Evolutionary conservation across 2,329 filamentous ascomycete species (phyloP), one percentile per base, ranked within the genome.

Genomic region (Clarireedia homoeocarpa): DNA sequence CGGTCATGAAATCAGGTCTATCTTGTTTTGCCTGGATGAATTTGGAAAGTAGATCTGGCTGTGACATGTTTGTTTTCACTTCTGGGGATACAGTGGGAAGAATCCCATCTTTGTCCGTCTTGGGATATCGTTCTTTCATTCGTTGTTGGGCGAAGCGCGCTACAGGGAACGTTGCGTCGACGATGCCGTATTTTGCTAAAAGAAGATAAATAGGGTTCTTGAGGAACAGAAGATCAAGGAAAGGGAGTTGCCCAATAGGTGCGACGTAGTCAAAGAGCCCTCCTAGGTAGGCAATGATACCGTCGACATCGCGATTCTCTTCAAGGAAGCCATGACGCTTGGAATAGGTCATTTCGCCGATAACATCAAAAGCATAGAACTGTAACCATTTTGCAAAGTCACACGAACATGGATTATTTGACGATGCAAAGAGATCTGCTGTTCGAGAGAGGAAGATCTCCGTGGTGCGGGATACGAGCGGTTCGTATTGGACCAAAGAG

Each of bases 361-460:
- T 90, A 14, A 91, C 87, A 66, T 91, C 88, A 65, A 91, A 91
- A 0, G 88, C 88, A 63, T 88, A 91, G 67, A 84, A 91, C 65
- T 91, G 88, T 56, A 91, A 72, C 88, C 88, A 91, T 56, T 77
- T 74, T 1, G 82, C 81, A 55, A 89, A 85, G 65, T 88, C 80
- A 65, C 84, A 88, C 6, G 55, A 49, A 3, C 26, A 40, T 5
- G 17, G 17, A 34, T 17, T 26, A 7, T 26, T 39, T 17, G 30
- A 9, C 5, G 59, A 66, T n/a, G 74, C 77, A 61, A 77, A 86
- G 3, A 84, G 66, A 2, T 74, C 72, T 59, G 81, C 75, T 0
- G 82, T 85, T 67, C 83, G 81, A 34, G 77, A 70, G 5, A 92
- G 77, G 68, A 91, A 92, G 2, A 88, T 72, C 60, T 82, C 80